Percentiles rank a stretch among this genome's conserved stretches.
phyloP scores from a whole-genome alignment of 208 protist genomes.

The Ichthyophonus hoferi region DNA sequence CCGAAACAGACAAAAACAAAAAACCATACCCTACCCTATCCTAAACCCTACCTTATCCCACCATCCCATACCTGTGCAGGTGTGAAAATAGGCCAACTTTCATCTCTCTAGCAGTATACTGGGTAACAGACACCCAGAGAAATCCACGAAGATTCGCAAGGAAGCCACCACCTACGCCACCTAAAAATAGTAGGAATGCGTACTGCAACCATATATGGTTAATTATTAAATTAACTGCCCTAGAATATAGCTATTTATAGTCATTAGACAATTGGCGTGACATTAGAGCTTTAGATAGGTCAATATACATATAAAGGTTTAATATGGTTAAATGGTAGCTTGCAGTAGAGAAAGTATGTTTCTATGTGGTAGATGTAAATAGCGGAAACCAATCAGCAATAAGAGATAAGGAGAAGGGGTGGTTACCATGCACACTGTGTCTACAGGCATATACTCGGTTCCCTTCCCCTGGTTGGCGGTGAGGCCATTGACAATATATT shows the following conservation, averaged over 20 bases:
- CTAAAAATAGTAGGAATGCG: neutral
- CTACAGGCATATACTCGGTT: neutral
- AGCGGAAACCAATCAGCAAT: neutral
- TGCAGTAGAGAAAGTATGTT: neutral
- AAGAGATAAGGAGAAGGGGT: neutral
- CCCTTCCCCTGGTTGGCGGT: neutral
- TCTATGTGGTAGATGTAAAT: neutral
- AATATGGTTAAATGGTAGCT: neutral
- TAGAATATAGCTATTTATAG: too few species aligned
- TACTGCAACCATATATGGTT: too few species aligned
- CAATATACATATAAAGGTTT: too few species aligned
- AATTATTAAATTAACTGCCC: too few species aligned
- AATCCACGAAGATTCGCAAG: neutral
- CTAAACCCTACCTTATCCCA: neutral
- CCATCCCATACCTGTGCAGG: conserved; percentile 26
- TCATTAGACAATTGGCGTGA: too few species aligned
- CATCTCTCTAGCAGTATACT: conserved; percentile 10
- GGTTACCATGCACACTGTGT: neutral
- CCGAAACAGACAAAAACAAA: neutral
- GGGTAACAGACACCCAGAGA: conserved; percentile 15
- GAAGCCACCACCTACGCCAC: neutral
- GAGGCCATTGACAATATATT: conserved; percentile 3
- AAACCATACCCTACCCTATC: neutral
- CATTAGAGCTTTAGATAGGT: too few species aligned
- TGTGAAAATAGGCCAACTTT: conserved; percentile 16